Evolutionary conservation across 2,329 filamentous ascomycete genomes (phyloP), one percentile per base, ranked within the genome.

Genomic region (Emericellopsis atlantica): DNA sequence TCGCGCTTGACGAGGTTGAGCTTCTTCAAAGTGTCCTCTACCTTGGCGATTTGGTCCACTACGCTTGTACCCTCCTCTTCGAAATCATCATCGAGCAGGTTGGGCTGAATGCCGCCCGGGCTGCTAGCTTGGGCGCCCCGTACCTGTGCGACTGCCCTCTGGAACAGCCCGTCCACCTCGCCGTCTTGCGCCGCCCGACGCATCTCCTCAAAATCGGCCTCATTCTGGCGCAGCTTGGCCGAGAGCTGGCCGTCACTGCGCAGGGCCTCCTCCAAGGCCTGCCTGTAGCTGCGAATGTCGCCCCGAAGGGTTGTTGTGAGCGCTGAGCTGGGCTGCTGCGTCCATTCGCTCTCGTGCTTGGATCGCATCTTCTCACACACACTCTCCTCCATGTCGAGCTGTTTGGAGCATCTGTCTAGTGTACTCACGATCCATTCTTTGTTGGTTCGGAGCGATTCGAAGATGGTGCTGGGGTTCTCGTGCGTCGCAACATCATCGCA

Each of bases 361-460:
- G 88, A 93, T 37, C 92, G 78, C 92, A 98, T 98, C 69, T 96
- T 98, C 60, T 98, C 92, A 58, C 92, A 98, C 0, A 96, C 86
- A 42, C 86, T 93, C 63, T 96, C 93, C 59, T 98, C 92, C 79
- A 92, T 88, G 50, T 98, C 92, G 34, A 98, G 65, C 53, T 93
- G 84, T 57, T 94, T 94, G 42, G 81, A 79, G 51, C 86, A 86
- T 43, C 76, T 76, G 43, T 95, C 88, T 42, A 98, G 61, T 3
- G 79, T 74, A 3, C 70, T 69, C 22, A 86, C 59, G 11, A 95
- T 84, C 1, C 76, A 72, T 15, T 84, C 75, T 58, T 90, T 94
- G 51, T 92, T 84, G 22, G 76, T 72, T 47, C 81, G 79, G 36
- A 98, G 62, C 36, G 76, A 74, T 34, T 94, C 86, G 49, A 98